Evolutionary conservation across 2,329 filamentous ascomycete genomes (phyloP).

Genomic region (Alternaria incomplexa): DNA sequence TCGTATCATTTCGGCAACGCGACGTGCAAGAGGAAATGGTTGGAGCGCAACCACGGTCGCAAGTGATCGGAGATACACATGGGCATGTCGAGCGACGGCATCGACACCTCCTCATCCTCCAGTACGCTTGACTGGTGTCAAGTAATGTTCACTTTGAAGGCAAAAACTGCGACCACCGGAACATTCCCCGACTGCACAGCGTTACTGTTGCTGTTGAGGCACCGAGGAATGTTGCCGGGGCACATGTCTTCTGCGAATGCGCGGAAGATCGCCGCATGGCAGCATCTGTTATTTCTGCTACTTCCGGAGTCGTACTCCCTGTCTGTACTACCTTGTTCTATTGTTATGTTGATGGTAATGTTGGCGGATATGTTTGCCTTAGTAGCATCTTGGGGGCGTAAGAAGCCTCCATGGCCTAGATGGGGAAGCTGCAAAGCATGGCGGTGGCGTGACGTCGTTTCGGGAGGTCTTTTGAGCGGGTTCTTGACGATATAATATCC

Average conservation of each 20-base stretch:
- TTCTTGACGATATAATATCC: not conserved
- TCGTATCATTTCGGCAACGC: constrained; percentile 66
- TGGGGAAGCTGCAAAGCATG: constrained; percentile 10
- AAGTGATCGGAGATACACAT: not conserved
- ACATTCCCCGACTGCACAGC: not conserved
- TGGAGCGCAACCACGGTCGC: constrained; percentile 43
- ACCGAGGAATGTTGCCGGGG: not conserved
- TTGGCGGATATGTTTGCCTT: not conserved
- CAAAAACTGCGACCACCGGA: not conserved
- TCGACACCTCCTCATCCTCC: not conserved
- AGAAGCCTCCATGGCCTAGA: constrained; percentile 11
- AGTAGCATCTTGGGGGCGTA: constrained; percentile 2
- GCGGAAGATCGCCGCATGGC: not conserved
- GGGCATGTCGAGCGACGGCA: not conserved
- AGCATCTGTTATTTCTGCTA: not conserved
- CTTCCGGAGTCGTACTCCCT: constrained; percentile 1
- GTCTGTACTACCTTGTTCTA: constrained; percentile 3
- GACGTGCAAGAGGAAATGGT: constrained; percentile 69
- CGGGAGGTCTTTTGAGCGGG: not conserved
- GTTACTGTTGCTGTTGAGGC: not conserved
- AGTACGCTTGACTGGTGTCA: not conserved
- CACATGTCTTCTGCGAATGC: not conserved
- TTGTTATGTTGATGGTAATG: not conserved
- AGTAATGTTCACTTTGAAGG: not conserved
- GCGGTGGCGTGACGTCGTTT: not conserved